Evolutionary conservation across 306 rosid genomes (phyloP), one percentile per base, ranked within the genome.

Genomic region (Calophaca sinica): DNA sequence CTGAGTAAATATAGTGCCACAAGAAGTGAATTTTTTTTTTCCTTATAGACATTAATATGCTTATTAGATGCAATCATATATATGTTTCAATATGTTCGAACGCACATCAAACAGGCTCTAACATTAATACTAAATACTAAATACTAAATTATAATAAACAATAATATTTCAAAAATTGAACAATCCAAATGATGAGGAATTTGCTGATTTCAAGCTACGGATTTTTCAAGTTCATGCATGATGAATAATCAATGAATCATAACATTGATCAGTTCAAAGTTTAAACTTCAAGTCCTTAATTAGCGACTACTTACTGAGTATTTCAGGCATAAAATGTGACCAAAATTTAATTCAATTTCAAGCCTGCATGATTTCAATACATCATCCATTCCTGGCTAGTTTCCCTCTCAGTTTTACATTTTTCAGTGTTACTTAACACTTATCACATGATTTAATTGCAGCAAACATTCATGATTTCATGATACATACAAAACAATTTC

Each of bases 211-310:
- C 26, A 20, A 20, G 26, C 0, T 20, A 20, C 26, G 0, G 26
- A 20, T 20, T 20, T 20, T 20, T 20, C 0, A 20, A 38, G 8
- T 38, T 38, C 42, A 38, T 38, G 7, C 42, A 38, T 38, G 26
- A 20, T 20, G 26, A 20, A 20, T 20, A 20, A 20, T 20, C 26
- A 20, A 20, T 38, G 7, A 38, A 38, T 38, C 7, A 5, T 5
- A 38, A 38, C 26, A 20, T 20, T n/a, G n/a, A n/a, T 20, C 26
- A 20, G 1, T 20, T 6, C 65, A 65, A 51, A 20, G 1, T 20
- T 6, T 44, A 65, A 51, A 66, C 12, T 15, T 54, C 9, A 71
- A 31, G 32, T 66, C 78, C 50, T 65, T 38, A 11, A 45, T 41
- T 9, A 32, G 54, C 61, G 49, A 76, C 29, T 42, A 62, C 39